Percentiles rank a stretch among this genome's conserved stretches.
Evolutionary conservation across 257 asterid genomes (phyloP).

Genomic region (Petunia axillaris): DNA sequence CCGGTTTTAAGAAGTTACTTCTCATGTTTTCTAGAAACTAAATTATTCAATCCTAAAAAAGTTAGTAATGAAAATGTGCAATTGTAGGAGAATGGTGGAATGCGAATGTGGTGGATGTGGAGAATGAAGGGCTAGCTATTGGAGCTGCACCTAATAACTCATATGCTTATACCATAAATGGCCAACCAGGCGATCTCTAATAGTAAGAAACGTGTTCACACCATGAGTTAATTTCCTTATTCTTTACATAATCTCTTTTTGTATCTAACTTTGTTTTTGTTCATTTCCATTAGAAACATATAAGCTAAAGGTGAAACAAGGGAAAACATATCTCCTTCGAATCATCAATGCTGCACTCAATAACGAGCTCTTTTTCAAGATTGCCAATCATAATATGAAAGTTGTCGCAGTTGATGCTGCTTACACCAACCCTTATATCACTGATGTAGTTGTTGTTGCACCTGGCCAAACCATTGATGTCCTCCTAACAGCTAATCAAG

Average conservation of each 20-base stretch:
- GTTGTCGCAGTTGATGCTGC: constrained; percentile 22
- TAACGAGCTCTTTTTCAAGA: constrained; percentile 20
- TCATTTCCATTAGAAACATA: constrained; percentile 19
- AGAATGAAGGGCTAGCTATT: constrained; percentile 22
- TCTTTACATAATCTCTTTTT: neutral
- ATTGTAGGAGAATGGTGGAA: constrained; percentile 29
- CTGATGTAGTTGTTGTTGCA: constrained; percentile 24
- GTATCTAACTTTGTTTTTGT: neutral
- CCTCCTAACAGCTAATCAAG: constrained; percentile 15
- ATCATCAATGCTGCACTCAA: constrained; percentile 22
- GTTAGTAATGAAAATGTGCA: neutral
- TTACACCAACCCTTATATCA: constrained; percentile 18
- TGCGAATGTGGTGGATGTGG: constrained; percentile 24
- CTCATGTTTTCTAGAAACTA: no score
- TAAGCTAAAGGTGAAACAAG: constrained; percentile 20
- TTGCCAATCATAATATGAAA: constrained; percentile 17
- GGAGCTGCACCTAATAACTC: constrained; percentile 21
- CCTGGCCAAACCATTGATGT: constrained; percentile 20
- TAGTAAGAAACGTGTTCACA: neutral
- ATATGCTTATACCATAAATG: constrained; percentile 22
- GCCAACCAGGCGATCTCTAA: constrained; percentile 23
- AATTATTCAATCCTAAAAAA: neutral
- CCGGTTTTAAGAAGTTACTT: no score
- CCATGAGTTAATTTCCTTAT: neutral
- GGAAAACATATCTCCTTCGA: constrained; percentile 18